Base-by-base conservation (phyloP, 1,284 basidiomycete species). In the Xerocomus amazonicus region DNA sequence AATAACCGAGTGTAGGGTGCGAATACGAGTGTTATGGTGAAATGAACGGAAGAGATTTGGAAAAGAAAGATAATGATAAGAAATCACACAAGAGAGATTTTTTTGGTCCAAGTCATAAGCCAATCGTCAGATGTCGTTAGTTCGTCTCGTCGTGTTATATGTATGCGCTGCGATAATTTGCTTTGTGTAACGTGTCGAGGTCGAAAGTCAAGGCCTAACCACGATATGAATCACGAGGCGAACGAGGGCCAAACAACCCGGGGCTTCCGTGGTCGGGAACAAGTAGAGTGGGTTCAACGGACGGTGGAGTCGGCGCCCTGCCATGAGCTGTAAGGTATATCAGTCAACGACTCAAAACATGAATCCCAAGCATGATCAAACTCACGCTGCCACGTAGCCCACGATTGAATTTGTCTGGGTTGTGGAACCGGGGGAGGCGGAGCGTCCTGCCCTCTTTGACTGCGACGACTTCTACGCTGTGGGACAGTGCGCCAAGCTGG, bases 351-450 rank as follows among this genome's bases (percentile, higher is more conserved):
- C 19, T 28, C n/a, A 17, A 12, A 48, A 29, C 19, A 49, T 46
- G 43, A 40, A 47, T 40, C n/a, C 9, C 50, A 49, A 62, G 52
- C 23, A 53, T 41, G 4, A 33, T 31, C 17, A 52, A 53, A 73
- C 83, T 71, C 59, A 88, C 85, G 84, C 67, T 77, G 80, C 84
- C 86, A 88, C 40, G 79, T 79, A 37, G 73, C 74, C 84, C 85
- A 84, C 5, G 79, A 80, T 32, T 62, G 62, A 17, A 67, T 64
- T 60, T 73, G 73, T 51, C 64, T 72, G 51, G 71, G 70, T 50
- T 63, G 66, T 47, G 60, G 67, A 2, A 59, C 56, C 23, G 69
- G 63, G 1, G 62, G 61, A 1, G 65, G 59, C 9, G 67, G 59
- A 3, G 53, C 56, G 4, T 68, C 66, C 42, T 67, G 69, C 59